Evolutionary conservation across 2,329 filamentous ascomycete genomes (phyloP), one percentile per base, ranked within the genome.

Genomic region (Apiospora aurea): DNA sequence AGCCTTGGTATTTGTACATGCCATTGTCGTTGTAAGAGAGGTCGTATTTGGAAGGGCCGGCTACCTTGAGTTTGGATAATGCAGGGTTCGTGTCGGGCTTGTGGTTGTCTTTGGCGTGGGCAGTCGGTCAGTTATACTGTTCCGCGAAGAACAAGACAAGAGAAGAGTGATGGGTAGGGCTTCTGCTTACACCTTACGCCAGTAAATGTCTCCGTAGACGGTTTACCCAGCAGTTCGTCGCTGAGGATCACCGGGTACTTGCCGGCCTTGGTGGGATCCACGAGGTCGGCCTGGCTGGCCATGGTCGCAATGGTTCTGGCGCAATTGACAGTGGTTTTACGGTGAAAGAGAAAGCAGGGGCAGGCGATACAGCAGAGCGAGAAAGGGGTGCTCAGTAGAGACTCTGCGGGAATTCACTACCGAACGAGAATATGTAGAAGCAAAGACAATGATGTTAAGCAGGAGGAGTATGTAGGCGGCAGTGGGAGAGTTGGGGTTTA

Each of bases 221-320:
- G 80, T 74, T 87, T 88, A 57, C 88, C 87, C 47, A 90, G 82
- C 44, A 92, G 82, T 41, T 87, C 87, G 76, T 92, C 90, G 79
- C 90, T 91, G 64, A 92, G 83, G 67, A 92, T 85, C 71, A 92
- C 87, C 69, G 89, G 90, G 77, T 91, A 92, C 77, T 89, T 89
- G 72, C 85, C 89, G 72, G 85, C 83, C 80, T 89, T 87, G 71
- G 89, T 90, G 73, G 89, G 88, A 80, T 92, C 89, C 72, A 91
- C 73, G 73, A 78, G 73, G 70, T 77, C 75, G 68, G 79, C 73
- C 79, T 79, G 79, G 44, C 71, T 73, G 69, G 57, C 57, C 57
- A 64, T 64, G 67, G 57, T 64, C 57, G 57, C 57, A 64, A 64
- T n/a, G 57, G 57, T 38, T 64, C 34, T 41, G 57, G 29, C 57